These are phyloP conservation scores for Verticillium tricorpus DNA, from an alignment of 2,329 filamentous ascomycete species.

Conservation along the genomic window DNA sequence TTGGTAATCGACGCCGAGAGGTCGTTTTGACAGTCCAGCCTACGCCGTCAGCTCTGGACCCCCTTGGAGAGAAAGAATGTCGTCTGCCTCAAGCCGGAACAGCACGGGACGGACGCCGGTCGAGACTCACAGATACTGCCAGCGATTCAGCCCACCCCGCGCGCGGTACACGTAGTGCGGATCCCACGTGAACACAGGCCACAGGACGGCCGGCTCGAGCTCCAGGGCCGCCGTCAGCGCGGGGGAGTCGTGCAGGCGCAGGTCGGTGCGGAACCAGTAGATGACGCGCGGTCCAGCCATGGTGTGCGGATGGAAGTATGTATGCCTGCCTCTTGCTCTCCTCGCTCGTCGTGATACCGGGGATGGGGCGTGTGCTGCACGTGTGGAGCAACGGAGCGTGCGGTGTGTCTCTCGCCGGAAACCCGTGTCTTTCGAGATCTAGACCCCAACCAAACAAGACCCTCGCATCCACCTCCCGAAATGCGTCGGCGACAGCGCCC, in stretches of 20 bases:
- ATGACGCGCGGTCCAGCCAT: constrained; percentile 41
- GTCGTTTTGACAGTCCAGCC: constrained; percentile 69
- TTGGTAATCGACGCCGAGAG: constrained; percentile 62
- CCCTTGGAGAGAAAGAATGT: neutral
- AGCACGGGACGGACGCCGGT: neutral
- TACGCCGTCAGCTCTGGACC: constrained; percentile 19
- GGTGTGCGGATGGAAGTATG: neutral
- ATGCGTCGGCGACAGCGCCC: neutral
- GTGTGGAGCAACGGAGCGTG: too few species aligned
- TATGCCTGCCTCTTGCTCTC: neutral
- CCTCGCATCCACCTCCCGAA: neutral
- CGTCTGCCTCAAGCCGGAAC: neutral
- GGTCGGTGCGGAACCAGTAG: constrained; percentile 76
- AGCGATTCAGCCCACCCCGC: constrained; percentile 66
- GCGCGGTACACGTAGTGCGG: constrained; percentile 74
- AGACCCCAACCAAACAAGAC: neutral
- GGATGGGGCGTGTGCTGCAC: too few species aligned
- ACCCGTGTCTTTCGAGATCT: too few species aligned
- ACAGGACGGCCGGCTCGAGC: constrained; percentile 62
- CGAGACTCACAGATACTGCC: constrained; percentile 59
- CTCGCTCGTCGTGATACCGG: neutral
- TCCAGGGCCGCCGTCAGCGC: constrained; percentile 68
- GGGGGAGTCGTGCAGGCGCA: constrained; percentile 73
- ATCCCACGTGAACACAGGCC: constrained; percentile 77
- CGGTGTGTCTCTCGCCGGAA: too few species aligned